Evolutionary conservation across 306 rosid species (phyloP).

Genomic region (Cicer yamashitae): DNA sequence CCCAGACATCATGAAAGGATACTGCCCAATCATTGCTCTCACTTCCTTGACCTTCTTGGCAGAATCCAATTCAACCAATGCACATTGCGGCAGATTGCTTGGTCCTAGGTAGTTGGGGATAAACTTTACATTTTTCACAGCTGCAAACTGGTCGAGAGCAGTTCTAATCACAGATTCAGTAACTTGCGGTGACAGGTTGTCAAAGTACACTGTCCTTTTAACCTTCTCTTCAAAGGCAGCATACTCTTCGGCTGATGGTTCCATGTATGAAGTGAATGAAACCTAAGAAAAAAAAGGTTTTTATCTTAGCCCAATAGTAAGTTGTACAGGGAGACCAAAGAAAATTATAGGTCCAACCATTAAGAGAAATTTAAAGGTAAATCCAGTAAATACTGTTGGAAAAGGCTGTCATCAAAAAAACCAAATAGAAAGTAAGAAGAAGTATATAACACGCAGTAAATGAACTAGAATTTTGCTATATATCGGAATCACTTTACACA

Average conservation of each 20-base stretch:
- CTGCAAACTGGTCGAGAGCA: slow-evolving; percentile 77
- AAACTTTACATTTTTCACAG: slow-evolving; percentile 63
- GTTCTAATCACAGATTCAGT: slow-evolving; percentile 71
- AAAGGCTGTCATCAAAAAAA: too few relatives aligned
- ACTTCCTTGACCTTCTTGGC: slow-evolving; percentile 59
- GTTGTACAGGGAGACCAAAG: neutral
- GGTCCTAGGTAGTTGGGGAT: slow-evolving; percentile 72
- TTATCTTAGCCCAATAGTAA: neutral
- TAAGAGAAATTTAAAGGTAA: neutral
- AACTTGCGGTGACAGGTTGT: slow-evolving; percentile 79
- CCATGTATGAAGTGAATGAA: slow-evolving; percentile 51
- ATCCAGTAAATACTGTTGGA: neutral
- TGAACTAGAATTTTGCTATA: too few relatives aligned
- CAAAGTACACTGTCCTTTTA: slow-evolving; percentile 68
- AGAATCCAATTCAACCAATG: slow-evolving; percentile 76
- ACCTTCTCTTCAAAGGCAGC: slow-evolving; percentile 72
- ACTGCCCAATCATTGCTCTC: slow-evolving; percentile 41
- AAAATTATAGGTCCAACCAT: neutral
- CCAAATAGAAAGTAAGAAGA: too few relatives aligned
- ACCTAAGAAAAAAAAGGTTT: slow-evolving; percentile 44
- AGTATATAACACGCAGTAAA: too few relatives aligned
- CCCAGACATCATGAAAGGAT: slow-evolving; percentile 87
- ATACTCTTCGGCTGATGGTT: slow-evolving; percentile 54
- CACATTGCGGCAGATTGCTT: slow-evolving; percentile 55
- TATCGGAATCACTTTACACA: neutral